These are phyloP conservation scores for Hyphopichia fennica DNA, from an alignment of 1,139 yeast genomes.

Conservation along the genomic window DNA sequence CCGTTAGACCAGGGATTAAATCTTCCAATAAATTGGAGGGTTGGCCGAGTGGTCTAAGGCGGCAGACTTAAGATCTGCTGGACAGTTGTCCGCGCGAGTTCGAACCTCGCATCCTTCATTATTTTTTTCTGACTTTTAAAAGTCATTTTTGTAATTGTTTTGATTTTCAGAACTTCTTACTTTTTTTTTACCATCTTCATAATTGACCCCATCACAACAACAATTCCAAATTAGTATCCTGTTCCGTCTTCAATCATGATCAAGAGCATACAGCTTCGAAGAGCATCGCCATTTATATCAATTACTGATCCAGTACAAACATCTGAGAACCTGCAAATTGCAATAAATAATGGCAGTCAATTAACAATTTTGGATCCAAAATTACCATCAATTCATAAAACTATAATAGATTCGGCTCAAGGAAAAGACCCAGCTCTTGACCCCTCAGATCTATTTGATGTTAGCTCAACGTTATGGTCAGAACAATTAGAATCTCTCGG, in stretches of 20 bases:
- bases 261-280: not conserved
- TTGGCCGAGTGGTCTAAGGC: slow-evolving; percentile 60
- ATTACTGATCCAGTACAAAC: slow-evolving; percentile 35
- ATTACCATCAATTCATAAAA: slow-evolving; percentile 35
- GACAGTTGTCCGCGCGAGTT: slow-evolving; percentile 76
- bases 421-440: slow-evolving; percentile 20
- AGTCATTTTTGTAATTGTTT: not conserved
- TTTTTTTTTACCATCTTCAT: not conserved
- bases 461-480: slow-evolving; percentile 25
- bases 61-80: slow-evolving; percentile 57
- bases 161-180: not conserved
- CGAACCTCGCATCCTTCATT: slow-evolving; percentile 83
- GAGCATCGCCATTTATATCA: slow-evolving; percentile 9
- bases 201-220: not conserved
- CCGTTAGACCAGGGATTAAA: not conserved
- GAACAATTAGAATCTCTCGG: slow-evolving; percentile 31
- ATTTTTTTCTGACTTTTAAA: slow-evolving; percentile 27
- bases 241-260: not conserved
- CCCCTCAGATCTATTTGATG: slow-evolving; percentile 27
- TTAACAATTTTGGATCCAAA: slow-evolving; percentile 40
- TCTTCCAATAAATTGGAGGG: slow-evolving; percentile 34
- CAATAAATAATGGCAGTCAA: slow-evolving; percentile 36
- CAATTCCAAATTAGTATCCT: not conserved
- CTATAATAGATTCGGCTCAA: slow-evolving; percentile 9
- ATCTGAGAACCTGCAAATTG: slow-evolving; percentile 39